Conservation (phyloP, 805 yeast genomes). For the Monosporozyma solicola region DNA sequence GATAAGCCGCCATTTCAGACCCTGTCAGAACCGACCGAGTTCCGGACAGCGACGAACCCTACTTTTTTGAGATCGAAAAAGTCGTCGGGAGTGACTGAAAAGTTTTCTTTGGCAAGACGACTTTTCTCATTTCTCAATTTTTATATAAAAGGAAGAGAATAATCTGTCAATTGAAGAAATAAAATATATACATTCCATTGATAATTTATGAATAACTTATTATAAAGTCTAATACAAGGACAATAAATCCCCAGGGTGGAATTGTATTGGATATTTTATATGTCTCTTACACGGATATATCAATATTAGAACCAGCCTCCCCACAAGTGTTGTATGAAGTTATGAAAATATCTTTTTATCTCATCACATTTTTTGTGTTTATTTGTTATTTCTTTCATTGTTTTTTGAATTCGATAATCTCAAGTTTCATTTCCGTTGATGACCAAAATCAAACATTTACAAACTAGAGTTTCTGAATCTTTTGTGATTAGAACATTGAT, state of each 20-base stretch:
- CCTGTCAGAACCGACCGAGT: neutral
- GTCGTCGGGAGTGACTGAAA: neutral
- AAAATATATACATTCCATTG: neutral
- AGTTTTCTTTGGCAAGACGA: neutral
- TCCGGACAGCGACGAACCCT: neutral
- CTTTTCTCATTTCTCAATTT: neutral
- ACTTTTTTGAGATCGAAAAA: neutral
- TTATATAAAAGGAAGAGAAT: neutral
- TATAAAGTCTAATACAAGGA: neutral
- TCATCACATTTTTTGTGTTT: neutral
- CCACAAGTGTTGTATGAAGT: neutral
- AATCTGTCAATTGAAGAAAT: neutral
- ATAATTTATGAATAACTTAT: neutral
- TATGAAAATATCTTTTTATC: neutral
- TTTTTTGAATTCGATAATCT: neutral
- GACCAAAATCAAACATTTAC: conserved; percentile 31
- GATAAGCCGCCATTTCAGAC: neutral
- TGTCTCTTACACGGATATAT: neutral
- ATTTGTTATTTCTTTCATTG: neutral
- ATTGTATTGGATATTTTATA: neutral
- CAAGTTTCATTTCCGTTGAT: conserved; percentile 22
- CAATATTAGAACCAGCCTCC: neutral
- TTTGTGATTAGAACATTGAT: conserved; percentile 33
- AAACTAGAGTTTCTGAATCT: conserved; percentile 38
- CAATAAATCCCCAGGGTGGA: neutral